Evolutionary conservation across 768 basidiomycete species (phyloP), one percentile per base, ranked within the genome.

Genomic region (Stropharia rugosoannulata): DNA sequence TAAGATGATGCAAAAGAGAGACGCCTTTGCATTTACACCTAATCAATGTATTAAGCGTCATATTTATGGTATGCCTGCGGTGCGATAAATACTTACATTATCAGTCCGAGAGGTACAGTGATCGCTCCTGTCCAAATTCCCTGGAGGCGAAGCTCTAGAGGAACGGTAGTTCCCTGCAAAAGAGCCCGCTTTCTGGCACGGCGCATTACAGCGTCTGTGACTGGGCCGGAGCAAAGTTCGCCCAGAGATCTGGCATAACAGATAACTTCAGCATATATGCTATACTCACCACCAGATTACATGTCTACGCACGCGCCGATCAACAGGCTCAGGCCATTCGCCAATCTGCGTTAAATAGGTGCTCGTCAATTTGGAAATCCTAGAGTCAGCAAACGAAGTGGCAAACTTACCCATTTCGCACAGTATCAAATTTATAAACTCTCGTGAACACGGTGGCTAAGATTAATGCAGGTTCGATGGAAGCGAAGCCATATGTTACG

Each of bases 111-210:
- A 47, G 73, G 73, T 10, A 72, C 73, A 4, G 67, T 64, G 19
- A 74, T 59, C n/a, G 69, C 71, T 2, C 73, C 72, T 25, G 73
- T 71, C 73, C 73, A 73, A 29, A 74, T 74, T 10, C 73, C 72
- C 13, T 71, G 70, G n/a, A 75, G 60, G 1, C 73, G 68, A 52
- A 73, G 66, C 55, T 74, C 72, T 3, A 68, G 60, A 18, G 72
- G 55, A 1, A 65, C 69, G 7, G 62, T 56, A 29, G 59, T 59
- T 7, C 70, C 70, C 6, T 61, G 52, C 15, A 59, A 41, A 1
- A 70, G 57, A 1, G 69, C 70, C 18, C 56, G 61, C 38, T 63
- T 57, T 12, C 73, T 68, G 38, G 70, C 71, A 15, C 70, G 68
- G 36, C 65, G 66, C 67, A 75, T 70, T 70, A 73, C 72, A 0